phyloP scores from a whole-genome alignment of 495 filamentous ascomycete genomes.

The Amphirosellinia nigrospora region DNA sequence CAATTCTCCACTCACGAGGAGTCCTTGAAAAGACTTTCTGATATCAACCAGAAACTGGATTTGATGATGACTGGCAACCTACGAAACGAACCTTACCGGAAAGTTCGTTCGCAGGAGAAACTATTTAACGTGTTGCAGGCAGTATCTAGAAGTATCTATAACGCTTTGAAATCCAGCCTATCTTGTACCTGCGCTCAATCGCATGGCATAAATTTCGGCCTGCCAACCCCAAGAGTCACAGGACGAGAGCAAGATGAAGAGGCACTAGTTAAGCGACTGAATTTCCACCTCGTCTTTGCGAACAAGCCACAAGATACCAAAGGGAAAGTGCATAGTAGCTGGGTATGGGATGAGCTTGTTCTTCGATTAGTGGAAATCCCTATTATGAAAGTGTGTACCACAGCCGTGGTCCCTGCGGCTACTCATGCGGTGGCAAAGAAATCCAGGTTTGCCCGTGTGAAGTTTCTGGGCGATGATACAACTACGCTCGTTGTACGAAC shows the following conservation, averaged over 20 bases:
- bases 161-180: constrained; percentile 40
- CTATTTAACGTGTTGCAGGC: constrained; percentile 37
- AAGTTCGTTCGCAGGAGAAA: constrained; percentile 31
- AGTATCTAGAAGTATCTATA: constrained; percentile 43
- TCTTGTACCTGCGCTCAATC: constrained; percentile 39
- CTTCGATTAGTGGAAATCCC: constrained; percentile 11
- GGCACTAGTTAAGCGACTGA: constrained; percentile 13
- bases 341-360: constrained; percentile 15
- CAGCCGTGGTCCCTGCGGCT: neutral
- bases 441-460: neutral
- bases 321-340: constrained; percentile 6
- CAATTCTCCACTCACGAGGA: constrained; percentile 36
- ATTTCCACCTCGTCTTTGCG: constrained; percentile 13
- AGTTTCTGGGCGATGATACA: constrained; percentile 5
- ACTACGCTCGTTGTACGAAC: neutral
- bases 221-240: constrained; percentile 12
- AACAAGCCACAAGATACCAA: constrained; percentile 13
- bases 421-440: neutral
- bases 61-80: constrained; percentile 40
- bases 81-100: constrained; percentile 38
- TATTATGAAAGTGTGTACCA: neutral
- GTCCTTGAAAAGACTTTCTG: constrained; percentile 38
- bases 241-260: constrained; percentile 13
- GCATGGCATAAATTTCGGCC: constrained; percentile 12
- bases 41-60: constrained; percentile 43